Percentiles rank a stretch among this genome's conserved stretches.
Conservation (phyloP, 2,329 filamentous ascomycete species). For the Orbilia ellipsospora region DNA sequence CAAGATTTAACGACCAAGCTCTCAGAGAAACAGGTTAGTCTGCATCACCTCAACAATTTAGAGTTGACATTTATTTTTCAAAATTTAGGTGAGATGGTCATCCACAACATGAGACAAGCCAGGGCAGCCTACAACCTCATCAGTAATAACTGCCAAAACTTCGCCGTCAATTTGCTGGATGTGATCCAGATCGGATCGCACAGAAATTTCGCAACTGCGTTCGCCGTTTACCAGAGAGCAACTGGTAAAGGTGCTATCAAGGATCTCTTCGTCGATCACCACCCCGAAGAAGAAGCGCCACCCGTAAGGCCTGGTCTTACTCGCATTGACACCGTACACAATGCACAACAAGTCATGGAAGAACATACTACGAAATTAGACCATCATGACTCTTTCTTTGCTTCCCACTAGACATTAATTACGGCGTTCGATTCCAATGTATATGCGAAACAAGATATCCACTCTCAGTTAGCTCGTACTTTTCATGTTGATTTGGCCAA, state of each 20-base stretch:
- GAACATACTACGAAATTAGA: constrained; percentile 68
- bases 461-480: too few species aligned
- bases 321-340: constrained; percentile 64
- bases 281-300: constrained; percentile 58
- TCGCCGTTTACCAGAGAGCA: constrained; percentile 68
- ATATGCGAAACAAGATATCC: too few species aligned
- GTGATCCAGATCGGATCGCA: constrained; percentile 68
- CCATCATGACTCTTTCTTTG: constrained; percentile 60
- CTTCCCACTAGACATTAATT: not conserved
- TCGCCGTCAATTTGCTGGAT: constrained; percentile 68
- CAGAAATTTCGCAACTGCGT: constrained; percentile 68
- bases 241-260: constrained; percentile 67
- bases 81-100: constrained; percentile 66
- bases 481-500: too few species aligned
- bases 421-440: too few species aligned
- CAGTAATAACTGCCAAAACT: constrained; percentile 72
- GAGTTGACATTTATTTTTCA: not conserved
- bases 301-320: constrained; percentile 14
- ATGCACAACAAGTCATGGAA: constrained; percentile 69
- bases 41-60: not conserved
- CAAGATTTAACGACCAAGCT: constrained; percentile 69
- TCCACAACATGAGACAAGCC: constrained; percentile 66
- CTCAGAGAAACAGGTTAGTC: constrained; percentile 65
- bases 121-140: constrained; percentile 70
- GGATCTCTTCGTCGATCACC: constrained; percentile 66